Evolutionary conservation across 192 early-diverging fungal genomes (phyloP).

Genomic region (Gigaspora rosea): DNA sequence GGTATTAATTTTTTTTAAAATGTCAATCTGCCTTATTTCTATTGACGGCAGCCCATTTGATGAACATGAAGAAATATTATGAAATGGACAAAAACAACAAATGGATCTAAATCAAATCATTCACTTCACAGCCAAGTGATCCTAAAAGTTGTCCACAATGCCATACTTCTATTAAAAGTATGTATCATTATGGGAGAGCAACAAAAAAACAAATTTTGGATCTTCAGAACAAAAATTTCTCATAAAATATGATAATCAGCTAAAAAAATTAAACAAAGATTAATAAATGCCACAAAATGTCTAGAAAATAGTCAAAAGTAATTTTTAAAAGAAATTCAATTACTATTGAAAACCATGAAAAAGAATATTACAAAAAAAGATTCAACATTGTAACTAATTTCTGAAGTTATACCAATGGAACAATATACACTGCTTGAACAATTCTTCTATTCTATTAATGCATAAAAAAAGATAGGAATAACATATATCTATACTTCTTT

Average conservation of each 20-base stretch:
- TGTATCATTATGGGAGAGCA: conserved; percentile 23
- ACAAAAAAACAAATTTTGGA: conserved; percentile 22
- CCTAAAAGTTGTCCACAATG: neutral
- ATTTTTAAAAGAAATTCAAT: conserved; percentile 11
- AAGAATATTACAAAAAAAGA: neutral
- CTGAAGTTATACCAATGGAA: neutral
- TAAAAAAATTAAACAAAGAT: neutral
- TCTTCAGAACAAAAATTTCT: conserved; percentile 31
- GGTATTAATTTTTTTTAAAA: too few species aligned
- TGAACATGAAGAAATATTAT: conserved; percentile 25
- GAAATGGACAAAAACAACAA: neutral
- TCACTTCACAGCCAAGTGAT: neutral
- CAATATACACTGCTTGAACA: conserved; percentile 1
- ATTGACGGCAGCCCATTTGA: too few species aligned
- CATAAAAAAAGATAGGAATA: neutral
- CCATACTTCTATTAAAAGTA: neutral
- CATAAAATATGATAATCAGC: neutral
- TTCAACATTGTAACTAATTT: neutral
- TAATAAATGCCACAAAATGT: neutral
- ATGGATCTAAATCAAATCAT: neutral
- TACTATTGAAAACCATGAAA: neutral
- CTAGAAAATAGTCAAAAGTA: conserved; percentile 5
- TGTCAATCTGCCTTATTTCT: too few species aligned
- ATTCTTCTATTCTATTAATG: neutral
- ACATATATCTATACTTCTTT: neutral